Evolutionary conservation across 2,329 filamentous ascomycete species (phyloP).

Genomic region (Apiospora rasikravindrae): DNA sequence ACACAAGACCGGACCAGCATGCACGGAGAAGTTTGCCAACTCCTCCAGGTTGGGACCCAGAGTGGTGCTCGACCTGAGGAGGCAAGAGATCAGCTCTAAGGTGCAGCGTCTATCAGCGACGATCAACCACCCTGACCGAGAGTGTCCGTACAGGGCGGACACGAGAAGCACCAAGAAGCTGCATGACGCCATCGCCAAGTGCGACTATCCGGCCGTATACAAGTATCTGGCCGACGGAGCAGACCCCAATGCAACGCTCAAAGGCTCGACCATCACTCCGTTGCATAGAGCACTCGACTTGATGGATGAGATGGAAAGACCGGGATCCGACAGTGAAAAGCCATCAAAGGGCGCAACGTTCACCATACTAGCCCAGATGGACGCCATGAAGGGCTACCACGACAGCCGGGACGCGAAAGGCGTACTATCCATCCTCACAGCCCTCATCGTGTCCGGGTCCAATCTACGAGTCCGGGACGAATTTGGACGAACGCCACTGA

Average conservation of each 20-base stretch:
- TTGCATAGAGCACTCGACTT: constrained; percentile 29
- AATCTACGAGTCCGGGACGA: constrained; percentile 26
- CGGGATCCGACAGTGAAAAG: background rate
- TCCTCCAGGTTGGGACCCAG: constrained; percentile 27
- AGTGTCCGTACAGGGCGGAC: constrained; percentile 19
- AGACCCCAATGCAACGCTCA: constrained; percentile 27
- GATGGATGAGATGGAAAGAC: constrained; percentile 21
- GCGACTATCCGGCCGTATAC: constrained; percentile 28
- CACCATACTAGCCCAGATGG: background rate
- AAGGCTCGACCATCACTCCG: constrained; percentile 25
- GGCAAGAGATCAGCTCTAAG: constrained; percentile 23
- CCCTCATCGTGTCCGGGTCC: constrained; percentile 29
- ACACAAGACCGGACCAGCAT: constrained; percentile 22
- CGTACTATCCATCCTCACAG: constrained; percentile 20
- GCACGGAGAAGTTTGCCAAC: constrained; percentile 20
- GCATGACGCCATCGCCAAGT: constrained; percentile 28
- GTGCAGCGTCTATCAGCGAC: constrained; percentile 27
- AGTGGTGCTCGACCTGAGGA: constrained; percentile 27
- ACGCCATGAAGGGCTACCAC: background rate
- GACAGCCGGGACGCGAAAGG: background rate
- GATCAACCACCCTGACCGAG: constrained; percentile 23
- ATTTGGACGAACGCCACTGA: constrained; percentile 28
- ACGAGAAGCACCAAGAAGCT: constrained; percentile 27
- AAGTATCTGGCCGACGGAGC: constrained; percentile 29
- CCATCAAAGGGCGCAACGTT: background rate